These are phyloP conservation scores for Fusarium brevicatenulatum DNA, from an alignment of 2,329 filamentous ascomycete genomes.

Conservation along the genomic window DNA sequence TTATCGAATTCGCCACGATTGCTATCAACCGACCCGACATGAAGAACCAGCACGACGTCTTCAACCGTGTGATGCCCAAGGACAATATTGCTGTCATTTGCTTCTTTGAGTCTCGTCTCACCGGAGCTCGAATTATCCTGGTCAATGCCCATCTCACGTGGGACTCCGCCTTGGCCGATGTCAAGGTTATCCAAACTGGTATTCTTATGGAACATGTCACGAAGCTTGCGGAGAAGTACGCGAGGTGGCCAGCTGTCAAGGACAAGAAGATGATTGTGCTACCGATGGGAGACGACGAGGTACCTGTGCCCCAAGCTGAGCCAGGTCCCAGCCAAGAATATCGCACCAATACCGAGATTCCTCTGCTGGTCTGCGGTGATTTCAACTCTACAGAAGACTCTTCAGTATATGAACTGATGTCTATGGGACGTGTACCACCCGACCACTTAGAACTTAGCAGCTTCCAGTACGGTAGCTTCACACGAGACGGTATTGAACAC, in stretches of 20 bases:
- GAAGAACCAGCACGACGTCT: conserved; percentile 97
- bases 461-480: conserved; percentile 93
- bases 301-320: conserved; percentile 64
- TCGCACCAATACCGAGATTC: conserved; percentile 85
- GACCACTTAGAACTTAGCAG: conserved; percentile 83
- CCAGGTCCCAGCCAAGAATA: conserved; percentile 89
- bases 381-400: conserved; percentile 92
- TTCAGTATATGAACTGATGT: conserved; percentile 90
- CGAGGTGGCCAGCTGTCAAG: conserved; percentile 79
- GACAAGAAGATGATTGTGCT: conserved; percentile 76
- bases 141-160: conserved; percentile 96
- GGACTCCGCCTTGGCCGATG: conserved; percentile 90
- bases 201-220: conserved; percentile 93
- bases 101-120: conserved; percentile 91
- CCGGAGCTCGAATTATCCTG: conserved; percentile 90
- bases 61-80: conserved; percentile 98
- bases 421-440: conserved; percentile 79
- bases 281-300: conserved; percentile 56
- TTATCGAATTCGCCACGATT: conserved; percentile 90
- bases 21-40: conserved; percentile 96
- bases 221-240: conserved; percentile 86
- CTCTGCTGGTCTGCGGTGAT: conserved; percentile 90
- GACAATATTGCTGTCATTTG: conserved; percentile 95
- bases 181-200: conserved; percentile 95
- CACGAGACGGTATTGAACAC: conserved; percentile 89